Evolutionary conservation across 2,329 filamentous ascomycete species (phyloP).

Genomic region (Cadophora malorum): DNA sequence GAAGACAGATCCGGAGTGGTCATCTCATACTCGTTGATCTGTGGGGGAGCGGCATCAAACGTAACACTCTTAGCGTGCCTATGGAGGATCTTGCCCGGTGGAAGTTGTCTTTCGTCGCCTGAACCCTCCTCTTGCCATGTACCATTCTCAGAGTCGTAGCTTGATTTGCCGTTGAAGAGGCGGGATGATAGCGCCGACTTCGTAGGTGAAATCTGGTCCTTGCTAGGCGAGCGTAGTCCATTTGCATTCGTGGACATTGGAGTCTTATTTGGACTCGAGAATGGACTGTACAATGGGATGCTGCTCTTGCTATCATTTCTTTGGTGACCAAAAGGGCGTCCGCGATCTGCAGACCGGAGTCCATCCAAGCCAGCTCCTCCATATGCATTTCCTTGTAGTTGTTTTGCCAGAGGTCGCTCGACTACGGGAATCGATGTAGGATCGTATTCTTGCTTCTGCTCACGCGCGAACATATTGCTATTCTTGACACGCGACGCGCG

Average conservation of each 20-base stretch:
- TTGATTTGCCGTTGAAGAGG: conserved; percentile 64
- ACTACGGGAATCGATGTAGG: conserved; percentile 77
- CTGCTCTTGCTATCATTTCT: conserved; percentile 65
- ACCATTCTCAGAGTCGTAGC: conserved; percentile 72
- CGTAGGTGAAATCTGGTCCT: conserved; percentile 77
- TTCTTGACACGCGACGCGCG: conserved; percentile 96
- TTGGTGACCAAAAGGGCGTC: conserved; percentile 51
- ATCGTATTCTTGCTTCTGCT: conserved; percentile 93
- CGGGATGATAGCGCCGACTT: conserved; percentile 85
- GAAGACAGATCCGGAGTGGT: conserved; percentile 96
- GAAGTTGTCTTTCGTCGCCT: conserved; percentile 63
- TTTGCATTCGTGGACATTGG: conserved; percentile 49
- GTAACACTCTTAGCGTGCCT: conserved; percentile 96
- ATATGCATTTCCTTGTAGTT: conserved; percentile 75
- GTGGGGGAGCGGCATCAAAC: conserved; percentile 90
- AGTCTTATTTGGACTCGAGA: conserved; percentile 41
- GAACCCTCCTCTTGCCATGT: conserved; percentile 73
- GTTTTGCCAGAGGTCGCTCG: conserved; percentile 80
- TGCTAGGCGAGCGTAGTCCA: conserved; percentile 60
- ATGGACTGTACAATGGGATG: conserved; percentile 62
- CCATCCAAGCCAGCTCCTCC: conserved; percentile 62
- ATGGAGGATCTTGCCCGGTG: conserved; percentile 72
- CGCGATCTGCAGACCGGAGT: conserved; percentile 57
- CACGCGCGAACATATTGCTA: conserved; percentile 94
- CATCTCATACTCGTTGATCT: conserved; percentile 98